Conservation (phyloP, 164 flowering plant genomes). For the Macadamia tetraphylla region DNA sequence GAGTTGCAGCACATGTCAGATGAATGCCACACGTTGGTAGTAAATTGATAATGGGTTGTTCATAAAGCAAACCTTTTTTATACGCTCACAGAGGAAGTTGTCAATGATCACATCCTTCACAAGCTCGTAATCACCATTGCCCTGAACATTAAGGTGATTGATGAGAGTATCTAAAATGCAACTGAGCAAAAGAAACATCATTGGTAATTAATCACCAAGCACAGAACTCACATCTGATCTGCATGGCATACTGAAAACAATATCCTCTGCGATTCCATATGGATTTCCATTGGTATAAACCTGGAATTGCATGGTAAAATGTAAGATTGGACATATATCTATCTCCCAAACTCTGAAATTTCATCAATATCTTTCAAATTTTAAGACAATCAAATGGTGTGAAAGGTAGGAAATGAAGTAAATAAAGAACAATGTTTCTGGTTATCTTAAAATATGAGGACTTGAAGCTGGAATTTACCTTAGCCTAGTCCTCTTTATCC, state of each 20-base stretch:
- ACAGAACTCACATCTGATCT: slow-evolving; percentile 67
- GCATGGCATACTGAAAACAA: slow-evolving; percentile 99
- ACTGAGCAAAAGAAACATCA: background rate
- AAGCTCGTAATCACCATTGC: slow-evolving; percentile 91
- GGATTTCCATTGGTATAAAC: slow-evolving; percentile 92
- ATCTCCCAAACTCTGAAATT: too few species aligned
- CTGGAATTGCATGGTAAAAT: slow-evolving; percentile 29
- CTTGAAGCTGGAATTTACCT: too few species aligned
- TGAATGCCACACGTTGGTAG: background rate
- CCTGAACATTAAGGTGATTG: slow-evolving; percentile 33
- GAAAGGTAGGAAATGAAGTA: background rate
- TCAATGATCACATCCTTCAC: slow-evolving; percentile 75
- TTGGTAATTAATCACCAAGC: background rate
- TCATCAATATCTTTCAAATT: background rate
- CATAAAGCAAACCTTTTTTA: slow-evolving; percentile 50
- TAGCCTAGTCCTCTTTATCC: too few species aligned
- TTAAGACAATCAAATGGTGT: background rate
- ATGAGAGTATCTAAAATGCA: background rate
- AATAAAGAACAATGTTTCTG: background rate
- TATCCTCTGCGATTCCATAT: slow-evolving; percentile 87
- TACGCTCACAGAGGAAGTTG: slow-evolving; percentile 67
- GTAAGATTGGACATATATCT: slow-evolving; percentile 7
- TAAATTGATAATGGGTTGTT: background rate
- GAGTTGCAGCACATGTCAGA: background rate
- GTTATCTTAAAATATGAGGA: background rate